Evolutionary conservation across 176 grass and related monocot genomes (phyloP).

Genomic region (Tillandsia fasciculata): DNA sequence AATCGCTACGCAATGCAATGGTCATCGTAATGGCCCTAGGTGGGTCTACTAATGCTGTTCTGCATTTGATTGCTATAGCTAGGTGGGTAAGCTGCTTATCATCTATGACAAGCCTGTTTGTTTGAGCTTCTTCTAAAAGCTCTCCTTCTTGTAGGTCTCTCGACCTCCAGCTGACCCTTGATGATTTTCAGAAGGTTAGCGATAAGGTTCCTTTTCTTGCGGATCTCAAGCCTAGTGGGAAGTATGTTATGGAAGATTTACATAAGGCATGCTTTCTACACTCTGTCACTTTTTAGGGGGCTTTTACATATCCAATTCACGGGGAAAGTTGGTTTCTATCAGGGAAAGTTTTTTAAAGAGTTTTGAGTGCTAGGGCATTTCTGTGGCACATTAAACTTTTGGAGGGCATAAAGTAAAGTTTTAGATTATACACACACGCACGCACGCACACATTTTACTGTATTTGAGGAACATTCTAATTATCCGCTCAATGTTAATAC

Average conservation of each 20-base stretch:
- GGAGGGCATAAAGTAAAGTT: too few species aligned
- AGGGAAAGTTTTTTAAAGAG: too few species aligned
- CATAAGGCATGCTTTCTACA: slow-evolving; percentile 47
- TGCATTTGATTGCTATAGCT: slow-evolving; percentile 98
- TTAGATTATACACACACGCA: too few species aligned
- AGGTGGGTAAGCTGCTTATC: slow-evolving; percentile 35
- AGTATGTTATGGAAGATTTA: slow-evolving; percentile 98
- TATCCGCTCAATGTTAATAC: slow-evolving; percentile 1
- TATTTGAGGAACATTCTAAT: background rate
- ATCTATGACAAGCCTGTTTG: slow-evolving; percentile 10
- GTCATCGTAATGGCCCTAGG: slow-evolving; percentile 95
- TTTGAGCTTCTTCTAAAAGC: slow-evolving; percentile 24
- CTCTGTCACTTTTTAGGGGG: background rate
- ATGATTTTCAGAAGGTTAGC: slow-evolving; percentile 99
- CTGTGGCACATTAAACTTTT: too few species aligned
- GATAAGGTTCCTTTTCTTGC: slow-evolving; percentile 94
- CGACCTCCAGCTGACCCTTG: slow-evolving; percentile 73
- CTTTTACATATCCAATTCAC: too few species aligned
- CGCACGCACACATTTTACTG: background rate
- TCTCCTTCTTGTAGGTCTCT: slow-evolving; percentile 65
- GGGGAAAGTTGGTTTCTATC: too few species aligned
- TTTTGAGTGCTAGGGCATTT: too few species aligned
- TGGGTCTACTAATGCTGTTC: slow-evolving; percentile 92
- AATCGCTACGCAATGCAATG: slow-evolving; percentile 86
- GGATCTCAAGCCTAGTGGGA: slow-evolving; percentile 96